Evolutionary conservation across 2,329 filamentous ascomycete genomes (phyloP).

Genomic region (Gliomastix tumulicola): DNA sequence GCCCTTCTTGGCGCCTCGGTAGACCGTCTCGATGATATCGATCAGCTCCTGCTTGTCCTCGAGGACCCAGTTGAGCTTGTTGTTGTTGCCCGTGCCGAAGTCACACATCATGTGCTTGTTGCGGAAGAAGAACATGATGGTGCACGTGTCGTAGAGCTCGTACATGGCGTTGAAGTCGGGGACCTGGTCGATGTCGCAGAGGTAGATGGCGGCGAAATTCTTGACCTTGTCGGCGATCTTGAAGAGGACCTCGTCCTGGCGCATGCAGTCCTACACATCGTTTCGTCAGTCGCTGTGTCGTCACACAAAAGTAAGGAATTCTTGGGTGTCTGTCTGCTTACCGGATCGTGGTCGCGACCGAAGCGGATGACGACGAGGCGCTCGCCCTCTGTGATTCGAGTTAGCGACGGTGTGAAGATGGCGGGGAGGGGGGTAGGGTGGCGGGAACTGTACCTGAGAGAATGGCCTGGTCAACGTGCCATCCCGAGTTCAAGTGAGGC

Average conservation of each 20-base stretch:
- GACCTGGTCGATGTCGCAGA: constrained; percentile 87
- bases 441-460: constrained; percentile 30
- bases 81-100: constrained; percentile 97
- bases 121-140: constrained; percentile 94
- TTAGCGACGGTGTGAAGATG: not conserved
- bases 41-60: constrained; percentile 99
- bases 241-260: constrained; percentile 88
- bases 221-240: constrained; percentile 89
- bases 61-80: constrained; percentile 89
- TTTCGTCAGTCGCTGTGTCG: too few relatives aligned
- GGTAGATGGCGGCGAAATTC: constrained; percentile 88
- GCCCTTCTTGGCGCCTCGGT: constrained; percentile 97
- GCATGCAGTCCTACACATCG: constrained; percentile 53
- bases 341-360: constrained; percentile 73
- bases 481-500: constrained; percentile 83
- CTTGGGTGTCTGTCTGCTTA: constrained; percentile 10
- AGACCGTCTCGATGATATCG: constrained; percentile 97
- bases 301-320: not conserved
- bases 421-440: not conserved
- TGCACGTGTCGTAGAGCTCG: constrained; percentile 83
- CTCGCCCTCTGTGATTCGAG: constrained; percentile 68
- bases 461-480: constrained; percentile 98
- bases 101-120: constrained; percentile 99
- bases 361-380: constrained; percentile 91
- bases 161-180: constrained; percentile 97